Base-by-base conservation (phyloP, 306 rosid species). In the Trifolium dubium region DNA sequence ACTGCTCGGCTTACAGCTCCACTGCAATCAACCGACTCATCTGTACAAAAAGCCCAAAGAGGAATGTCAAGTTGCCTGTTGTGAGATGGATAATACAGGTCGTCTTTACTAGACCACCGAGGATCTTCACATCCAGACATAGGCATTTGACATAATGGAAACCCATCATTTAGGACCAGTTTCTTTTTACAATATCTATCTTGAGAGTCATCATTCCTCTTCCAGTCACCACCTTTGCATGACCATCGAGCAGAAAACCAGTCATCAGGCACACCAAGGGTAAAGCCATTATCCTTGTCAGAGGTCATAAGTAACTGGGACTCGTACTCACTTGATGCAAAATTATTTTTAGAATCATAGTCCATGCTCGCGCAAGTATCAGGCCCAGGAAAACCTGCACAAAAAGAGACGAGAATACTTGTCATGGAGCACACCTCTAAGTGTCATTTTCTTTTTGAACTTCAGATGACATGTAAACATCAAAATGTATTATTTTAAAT, bases 191-290 rank as follows among this genome's bases (percentile, higher is more conserved):
- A 79, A 74, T 76, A 80, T 88, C 83, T 86, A 77, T 92, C 98
- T 81, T 75, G 97, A 49, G 81, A 80, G 64, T 95, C 99, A 44
- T 95, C 99, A 49, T 85, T 92, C 82, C 98, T 90, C 87, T 80
- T 90, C 98, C 99, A 95, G 81, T 95, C 99, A 43, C 99, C 99
- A 69, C 99, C 99, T 85, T 88, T 95, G 90, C 98, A 95, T 62
- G 98, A 78, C 99, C 99, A 95, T 44, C 80, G 85, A 49, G 90
- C 81, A 75, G 90, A 88, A 88, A 83, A 88, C 93, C 89, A 90
- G 76, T 92, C 99, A 68, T 74, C 69, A 53, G 87, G 75, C 30
- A 87, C 85, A 40, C 83, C 86, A 64, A 39, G 41, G 65, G 85
- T 49, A 69, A 78, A 17, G 67, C 72, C 88, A 82, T 53, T 69